phyloP scores from a whole-genome alignment of 495 filamentous ascomycete genomes.

The Durotheca rogersii region DNA sequence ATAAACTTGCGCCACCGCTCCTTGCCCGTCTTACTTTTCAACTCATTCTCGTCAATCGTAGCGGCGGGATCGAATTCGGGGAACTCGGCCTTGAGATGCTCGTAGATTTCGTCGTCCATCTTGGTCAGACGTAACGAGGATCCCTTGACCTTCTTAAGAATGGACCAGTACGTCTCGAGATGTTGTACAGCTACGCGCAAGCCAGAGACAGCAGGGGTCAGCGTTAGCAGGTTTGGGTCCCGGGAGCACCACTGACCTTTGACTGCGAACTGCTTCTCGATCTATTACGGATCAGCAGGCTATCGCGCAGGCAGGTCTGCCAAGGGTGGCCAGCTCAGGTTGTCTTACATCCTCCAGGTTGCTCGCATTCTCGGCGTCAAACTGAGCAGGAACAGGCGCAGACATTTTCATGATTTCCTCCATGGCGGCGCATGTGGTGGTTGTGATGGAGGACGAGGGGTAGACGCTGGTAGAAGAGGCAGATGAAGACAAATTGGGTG shows the following conservation, averaged over 20 bases:
- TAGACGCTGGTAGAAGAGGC: too few relatives aligned
- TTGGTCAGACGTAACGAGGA: conserved; percentile 86
- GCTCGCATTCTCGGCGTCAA: conserved; percentile 49
- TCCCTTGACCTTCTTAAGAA: conserved; percentile 85
- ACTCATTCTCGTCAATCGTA: conserved; percentile 83
- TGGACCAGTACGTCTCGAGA: conserved; percentile 93
- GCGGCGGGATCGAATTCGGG: conserved; percentile 84
- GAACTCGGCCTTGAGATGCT: conserved; percentile 81
- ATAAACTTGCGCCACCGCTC: conserved; percentile 95
- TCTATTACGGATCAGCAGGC: conserved; percentile 51
- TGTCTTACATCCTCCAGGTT: conserved; percentile 50
- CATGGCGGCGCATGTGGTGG: conserved; percentile 11
- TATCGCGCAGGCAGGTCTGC: not conserved
- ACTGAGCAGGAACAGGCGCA: conserved; percentile 40
- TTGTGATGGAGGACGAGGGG: too few relatives aligned
- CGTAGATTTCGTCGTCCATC: conserved; percentile 90
- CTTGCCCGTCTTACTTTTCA: conserved; percentile 98
- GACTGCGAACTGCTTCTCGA: conserved; percentile 99
- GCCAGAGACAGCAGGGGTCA: not conserved
- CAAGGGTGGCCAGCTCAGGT: not conserved
- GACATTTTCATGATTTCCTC: conserved; percentile 33
- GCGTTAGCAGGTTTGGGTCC: not conserved
- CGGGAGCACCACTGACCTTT: conserved; percentile 69
- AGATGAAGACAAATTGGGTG: too few relatives aligned
- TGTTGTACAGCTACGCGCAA: conserved; percentile 74